Conservation (phyloP, 495 filamentous ascomycete genomes). For the Amniculicola lignicola region DNA sequence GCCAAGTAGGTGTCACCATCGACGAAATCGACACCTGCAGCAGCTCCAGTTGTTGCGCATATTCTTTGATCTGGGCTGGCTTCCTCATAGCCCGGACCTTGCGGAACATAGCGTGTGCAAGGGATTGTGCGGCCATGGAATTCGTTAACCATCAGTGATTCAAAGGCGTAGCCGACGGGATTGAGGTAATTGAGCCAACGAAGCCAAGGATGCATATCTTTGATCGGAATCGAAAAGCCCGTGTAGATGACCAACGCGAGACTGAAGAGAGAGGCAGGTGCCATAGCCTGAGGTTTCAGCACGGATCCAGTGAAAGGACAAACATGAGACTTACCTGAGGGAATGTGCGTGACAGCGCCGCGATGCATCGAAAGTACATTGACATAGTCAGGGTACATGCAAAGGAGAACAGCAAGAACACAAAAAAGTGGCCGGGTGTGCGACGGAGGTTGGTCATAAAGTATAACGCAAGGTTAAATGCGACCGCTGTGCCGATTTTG, state of each 20-base stretch:
- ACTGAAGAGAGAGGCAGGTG: conserved; percentile 50
- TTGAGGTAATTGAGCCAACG: conserved; percentile 33
- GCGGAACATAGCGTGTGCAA: conserved; percentile 15
- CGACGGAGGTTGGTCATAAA: conserved; percentile 76
- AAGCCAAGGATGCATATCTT: conserved; percentile 59
- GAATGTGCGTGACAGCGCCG: too few species aligned
- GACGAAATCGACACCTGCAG: conserved; percentile 10
- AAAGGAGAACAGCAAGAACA: conserved; percentile 65
- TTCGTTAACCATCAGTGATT: conserved; percentile 29
- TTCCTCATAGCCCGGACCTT: conserved; percentile 48
- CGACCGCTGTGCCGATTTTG: conserved; percentile 48
- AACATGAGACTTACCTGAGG: too few species aligned
- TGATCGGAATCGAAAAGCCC: conserved; percentile 74
- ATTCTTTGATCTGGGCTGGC: conserved; percentile 44
- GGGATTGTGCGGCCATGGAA: conserved; percentile 23
- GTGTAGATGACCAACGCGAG: conserved; percentile 64
- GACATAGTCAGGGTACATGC: conserved; percentile 44
- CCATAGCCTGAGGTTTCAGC: conserved; percentile 26
- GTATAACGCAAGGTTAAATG: conserved; percentile 72
- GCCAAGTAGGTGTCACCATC: conserved; percentile 11
- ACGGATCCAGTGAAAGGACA: too few species aligned
- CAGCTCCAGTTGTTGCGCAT: conserved; percentile 11
- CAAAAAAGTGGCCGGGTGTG: conserved; percentile 71
- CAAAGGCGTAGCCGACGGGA: conserved; percentile 31
- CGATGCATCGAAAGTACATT: too few species aligned